These are phyloP conservation scores for Eutypa lata DNA, from an alignment of 2,329 filamentous ascomycete species.

Conservation along the genomic window DNA sequence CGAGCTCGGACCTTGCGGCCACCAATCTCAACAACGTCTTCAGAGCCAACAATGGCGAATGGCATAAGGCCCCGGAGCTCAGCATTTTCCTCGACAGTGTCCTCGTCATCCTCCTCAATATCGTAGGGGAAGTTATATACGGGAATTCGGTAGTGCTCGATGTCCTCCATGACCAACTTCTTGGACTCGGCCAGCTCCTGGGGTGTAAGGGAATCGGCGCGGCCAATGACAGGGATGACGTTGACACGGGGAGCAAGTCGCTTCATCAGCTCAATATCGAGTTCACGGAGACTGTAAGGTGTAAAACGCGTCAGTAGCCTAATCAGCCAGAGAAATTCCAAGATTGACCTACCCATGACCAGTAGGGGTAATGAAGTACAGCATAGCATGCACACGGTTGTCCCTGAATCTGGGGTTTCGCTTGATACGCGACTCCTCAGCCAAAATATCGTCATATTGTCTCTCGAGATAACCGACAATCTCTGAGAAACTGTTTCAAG, in stretches of 20 bases:
- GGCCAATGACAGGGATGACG: constrained; percentile 97
- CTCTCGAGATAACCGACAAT: constrained; percentile 98
- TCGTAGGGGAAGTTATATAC: constrained; percentile 99
- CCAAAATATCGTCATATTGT: constrained; percentile 99
- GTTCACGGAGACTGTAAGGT: constrained; percentile 79
- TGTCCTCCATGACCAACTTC: constrained; percentile 99
- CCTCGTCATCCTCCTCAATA: constrained; percentile 98
- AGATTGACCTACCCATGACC: constrained; percentile 72
- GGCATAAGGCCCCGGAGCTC: constrained; percentile 97
- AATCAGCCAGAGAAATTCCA: not conserved
- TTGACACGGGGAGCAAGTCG: constrained; percentile 97
- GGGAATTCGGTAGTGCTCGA: constrained; percentile 98
- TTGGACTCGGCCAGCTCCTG: constrained; percentile 97
- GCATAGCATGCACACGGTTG: constrained; percentile 95
- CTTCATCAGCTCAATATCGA: constrained; percentile 99
- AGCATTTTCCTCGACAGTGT: constrained; percentile 98
- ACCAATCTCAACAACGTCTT: constrained; percentile 91
- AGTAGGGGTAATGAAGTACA: constrained; percentile 99
- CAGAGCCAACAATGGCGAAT: constrained; percentile 96
- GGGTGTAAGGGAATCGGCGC: constrained; percentile 94
- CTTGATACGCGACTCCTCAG: constrained; percentile 99
- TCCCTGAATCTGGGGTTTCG: constrained; percentile 99
- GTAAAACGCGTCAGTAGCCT: constrained; percentile 13
- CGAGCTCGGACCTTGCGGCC: constrained; percentile 88
- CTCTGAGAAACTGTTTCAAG: constrained; percentile 73